phyloP scores from a whole-genome alignment of 208 protist species.

The Wallacemonas collosoma region DNA sequence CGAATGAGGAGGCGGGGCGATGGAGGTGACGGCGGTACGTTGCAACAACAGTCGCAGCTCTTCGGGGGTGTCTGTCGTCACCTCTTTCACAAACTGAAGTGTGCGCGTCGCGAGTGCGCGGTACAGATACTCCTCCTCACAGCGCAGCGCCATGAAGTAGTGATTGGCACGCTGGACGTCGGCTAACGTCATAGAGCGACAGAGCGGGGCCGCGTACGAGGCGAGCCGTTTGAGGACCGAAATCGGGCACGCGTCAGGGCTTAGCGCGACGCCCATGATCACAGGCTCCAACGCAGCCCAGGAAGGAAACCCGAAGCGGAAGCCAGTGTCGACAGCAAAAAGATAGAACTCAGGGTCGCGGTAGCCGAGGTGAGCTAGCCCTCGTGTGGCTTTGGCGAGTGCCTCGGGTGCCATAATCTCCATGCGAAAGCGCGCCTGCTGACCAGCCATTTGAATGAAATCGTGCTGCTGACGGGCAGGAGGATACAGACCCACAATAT shows the following conservation, averaged over 20 bases:
- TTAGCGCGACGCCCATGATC: slow-evolving; percentile 68
- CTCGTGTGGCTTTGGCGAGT: slow-evolving; percentile 51
- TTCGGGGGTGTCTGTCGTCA: slow-evolving; percentile 87
- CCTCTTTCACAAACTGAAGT: slow-evolving; percentile 89
- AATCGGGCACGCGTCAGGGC: slow-evolving; percentile 35
- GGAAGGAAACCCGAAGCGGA: slow-evolving; percentile 80
- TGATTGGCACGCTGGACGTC: slow-evolving; percentile 89
- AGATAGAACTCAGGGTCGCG: slow-evolving; percentile 70
- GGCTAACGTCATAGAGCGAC: slow-evolving; percentile 65
- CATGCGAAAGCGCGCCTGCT: slow-evolving; percentile 69
- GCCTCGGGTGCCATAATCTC: slow-evolving; percentile 68
- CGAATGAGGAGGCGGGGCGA: slow-evolving; percentile 5
- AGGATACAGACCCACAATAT: slow-evolving; percentile 72
- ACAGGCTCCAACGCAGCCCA: slow-evolving; percentile 77
- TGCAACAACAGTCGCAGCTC: slow-evolving; percentile 83
- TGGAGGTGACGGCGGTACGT: slow-evolving; percentile 56
- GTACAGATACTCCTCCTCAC: slow-evolving; percentile 87
- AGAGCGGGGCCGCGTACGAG: slow-evolving; percentile 68
- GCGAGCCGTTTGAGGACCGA: slow-evolving; percentile 57
- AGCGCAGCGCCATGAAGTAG: slow-evolving; percentile 67
- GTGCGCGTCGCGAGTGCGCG: slow-evolving; percentile 71
- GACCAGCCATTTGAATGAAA: slow-evolving; percentile 66
- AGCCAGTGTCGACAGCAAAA: slow-evolving; percentile 59
- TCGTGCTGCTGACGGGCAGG: slow-evolving; percentile 58
- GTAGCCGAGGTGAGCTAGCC: slow-evolving; percentile 80